A percentile compares a stretch with the other conserved stretches of the same genome.
phyloP scores from a whole-genome alignment of 2,329 filamentous ascomycete species.

The Venturia pyrina region DNA sequence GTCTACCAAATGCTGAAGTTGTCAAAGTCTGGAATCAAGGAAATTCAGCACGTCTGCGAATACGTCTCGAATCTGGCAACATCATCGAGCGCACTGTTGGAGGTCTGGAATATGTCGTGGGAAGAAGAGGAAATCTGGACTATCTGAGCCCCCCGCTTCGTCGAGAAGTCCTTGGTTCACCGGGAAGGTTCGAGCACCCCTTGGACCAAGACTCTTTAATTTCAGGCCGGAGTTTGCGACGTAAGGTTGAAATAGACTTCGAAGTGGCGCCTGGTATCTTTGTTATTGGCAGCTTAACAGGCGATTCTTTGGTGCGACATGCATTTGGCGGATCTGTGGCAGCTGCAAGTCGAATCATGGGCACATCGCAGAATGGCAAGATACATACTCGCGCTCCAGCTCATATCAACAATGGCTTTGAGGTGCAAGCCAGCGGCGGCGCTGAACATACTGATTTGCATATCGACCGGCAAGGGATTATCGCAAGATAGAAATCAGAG shows the following conservation, averaged over 20 bases:
- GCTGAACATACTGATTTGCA: conserved; percentile 13
- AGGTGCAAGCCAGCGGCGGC: conserved; percentile 4
- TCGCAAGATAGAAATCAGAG: not conserved
- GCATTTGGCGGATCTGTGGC: conserved; percentile 50
- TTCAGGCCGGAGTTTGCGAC: conserved; percentile 43
- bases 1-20: conserved; percentile 44
- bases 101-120: conserved; percentile 45
- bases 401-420: not conserved
- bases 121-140: conserved; percentile 43
- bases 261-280: conserved; percentile 45
- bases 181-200: not conserved
- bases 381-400: not conserved
- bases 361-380: not conserved
- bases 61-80: conserved; percentile 34
- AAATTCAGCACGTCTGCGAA: conserved; percentile 27
- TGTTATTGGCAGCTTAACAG: conserved; percentile 48
- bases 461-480: conserved; percentile 5
- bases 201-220: conserved; percentile 24
- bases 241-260: conserved; percentile 39
- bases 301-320: conserved; percentile 50
- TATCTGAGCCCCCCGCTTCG: conserved; percentile 40
- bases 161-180: conserved; percentile 34
- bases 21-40: conserved; percentile 25
- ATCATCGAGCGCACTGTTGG: conserved; percentile 36
- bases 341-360: conserved; percentile 42